A percentile compares a stretch with the other conserved stretches of the same genome.
Conservation (phyloP, 495 filamentous ascomycete genomes). For the Neurospora sp. region DNA sequence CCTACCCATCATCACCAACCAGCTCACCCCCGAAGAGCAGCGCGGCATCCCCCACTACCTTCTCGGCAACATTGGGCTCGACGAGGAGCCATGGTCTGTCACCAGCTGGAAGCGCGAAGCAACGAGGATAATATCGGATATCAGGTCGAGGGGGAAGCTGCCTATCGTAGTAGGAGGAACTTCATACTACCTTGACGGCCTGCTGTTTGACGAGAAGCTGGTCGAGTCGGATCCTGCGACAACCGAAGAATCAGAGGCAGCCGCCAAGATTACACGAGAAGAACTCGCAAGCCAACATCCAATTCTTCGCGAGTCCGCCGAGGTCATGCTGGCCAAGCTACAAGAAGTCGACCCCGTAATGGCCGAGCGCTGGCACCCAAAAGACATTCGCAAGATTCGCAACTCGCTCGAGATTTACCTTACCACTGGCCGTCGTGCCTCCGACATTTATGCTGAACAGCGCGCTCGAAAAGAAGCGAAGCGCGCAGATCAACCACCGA, state of each 20-base stretch:
- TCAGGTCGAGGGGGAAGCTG: constrained; percentile 61
- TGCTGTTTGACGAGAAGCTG: constrained; percentile 65
- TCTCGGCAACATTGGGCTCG: constrained; percentile 60
- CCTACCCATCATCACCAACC: constrained; percentile 92
- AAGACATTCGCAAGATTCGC: constrained; percentile 79
- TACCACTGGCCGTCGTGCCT: constrained; percentile 65
- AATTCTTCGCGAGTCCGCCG: constrained; percentile 59
- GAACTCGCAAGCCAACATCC: constrained; percentile 45
- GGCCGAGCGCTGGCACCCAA: constrained; percentile 89
- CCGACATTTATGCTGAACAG: constrained; percentile 82
- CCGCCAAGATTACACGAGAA: constrained; percentile 16
- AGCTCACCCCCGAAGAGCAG: constrained; percentile 64
- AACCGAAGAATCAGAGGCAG: constrained; percentile 7
- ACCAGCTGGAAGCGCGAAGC: constrained; percentile 62
- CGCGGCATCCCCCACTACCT: constrained; percentile 83
- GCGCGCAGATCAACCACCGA: constrained; percentile 1
- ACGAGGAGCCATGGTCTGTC: constrained; percentile 75
- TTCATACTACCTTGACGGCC: constrained; percentile 83
- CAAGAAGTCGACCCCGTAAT: constrained; percentile 77
- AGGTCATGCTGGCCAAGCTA: constrained; percentile 60
- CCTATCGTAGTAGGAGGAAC: constrained; percentile 92
- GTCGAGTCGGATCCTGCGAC: constrained; percentile 36
- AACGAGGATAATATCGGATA: constrained; percentile 60
- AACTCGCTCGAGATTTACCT: constrained; percentile 86
- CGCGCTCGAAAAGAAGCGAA: constrained; percentile 22